These are phyloP conservation scores for Metarhizium guizhouense DNA, from an alignment of 2,329 filamentous ascomycete species.

Conservation along the genomic window DNA sequence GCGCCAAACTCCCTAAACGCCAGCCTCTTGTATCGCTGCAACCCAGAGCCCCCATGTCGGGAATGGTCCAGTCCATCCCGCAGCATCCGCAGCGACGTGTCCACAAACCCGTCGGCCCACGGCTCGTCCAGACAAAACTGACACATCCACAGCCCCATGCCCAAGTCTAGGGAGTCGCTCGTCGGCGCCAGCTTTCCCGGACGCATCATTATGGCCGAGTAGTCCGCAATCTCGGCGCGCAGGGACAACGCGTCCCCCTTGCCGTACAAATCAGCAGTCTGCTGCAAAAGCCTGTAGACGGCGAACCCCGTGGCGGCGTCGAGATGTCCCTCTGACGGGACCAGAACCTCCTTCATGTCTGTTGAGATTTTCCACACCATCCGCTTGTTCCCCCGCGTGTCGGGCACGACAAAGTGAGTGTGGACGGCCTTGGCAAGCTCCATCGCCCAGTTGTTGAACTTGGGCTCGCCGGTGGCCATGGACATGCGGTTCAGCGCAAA, in stretches of 20 bases:
- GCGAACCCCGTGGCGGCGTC: constrained; percentile 48
- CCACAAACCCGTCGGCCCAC: constrained; percentile 35
- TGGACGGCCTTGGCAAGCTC: constrained; percentile 44
- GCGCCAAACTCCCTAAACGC: constrained; percentile 49
- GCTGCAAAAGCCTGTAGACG: constrained; percentile 38
- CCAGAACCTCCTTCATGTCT: constrained; percentile 36
- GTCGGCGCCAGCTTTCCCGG: constrained; percentile 33
- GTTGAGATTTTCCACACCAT: constrained; percentile 50
- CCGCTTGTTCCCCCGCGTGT: constrained; percentile 10
- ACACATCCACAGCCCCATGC: constrained; percentile 49
- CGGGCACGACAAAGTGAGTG: constrained; percentile 35
- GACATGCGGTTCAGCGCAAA: constrained; percentile 48
- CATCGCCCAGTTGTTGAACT: constrained; percentile 42
- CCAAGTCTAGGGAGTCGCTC: constrained; percentile 44
- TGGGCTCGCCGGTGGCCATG: constrained; percentile 32
- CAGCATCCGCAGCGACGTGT: constrained; percentile 18
- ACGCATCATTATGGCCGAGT: constrained; percentile 34
- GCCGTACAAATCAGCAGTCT: constrained; percentile 22
- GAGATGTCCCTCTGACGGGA: constrained; percentile 42
- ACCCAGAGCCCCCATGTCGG: constrained; percentile 5
- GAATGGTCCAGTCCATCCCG: constrained; percentile 9
- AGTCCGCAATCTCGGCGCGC: constrained; percentile 41
- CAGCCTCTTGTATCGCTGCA: constrained; percentile 16
- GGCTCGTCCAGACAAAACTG: constrained; percentile 40
- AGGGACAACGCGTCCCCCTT: constrained; percentile 16